Percentiles rank a stretch among this genome's conserved stretches.
These are phyloP conservation scores for Conticribra weissflogii DNA, from an alignment of 108 stramenopile species.

Conservation along the genomic window DNA sequence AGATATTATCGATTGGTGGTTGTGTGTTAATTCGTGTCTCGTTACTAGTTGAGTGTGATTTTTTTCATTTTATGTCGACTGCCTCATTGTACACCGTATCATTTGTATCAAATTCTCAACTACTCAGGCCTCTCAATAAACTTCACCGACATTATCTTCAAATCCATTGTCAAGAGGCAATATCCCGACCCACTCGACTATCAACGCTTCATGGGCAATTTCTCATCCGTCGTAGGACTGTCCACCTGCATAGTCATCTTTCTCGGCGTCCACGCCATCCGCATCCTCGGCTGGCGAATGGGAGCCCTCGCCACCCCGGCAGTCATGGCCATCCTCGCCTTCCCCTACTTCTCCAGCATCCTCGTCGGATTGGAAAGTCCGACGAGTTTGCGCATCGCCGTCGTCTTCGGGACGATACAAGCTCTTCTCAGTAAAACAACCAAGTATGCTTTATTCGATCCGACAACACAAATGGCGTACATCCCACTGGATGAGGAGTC, in stretches of 20 bases:
- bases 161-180: slow-evolving; percentile 91
- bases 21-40: no score
- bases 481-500: slow-evolving; percentile 96
- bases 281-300: slow-evolving; percentile 91
- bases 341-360: slow-evolving; percentile 92
- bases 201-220: slow-evolving; percentile 95
- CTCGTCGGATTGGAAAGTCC: slow-evolving; percentile 81
- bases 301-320: slow-evolving; percentile 93
- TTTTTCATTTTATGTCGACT: no score
- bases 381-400: slow-evolving; percentile 64
- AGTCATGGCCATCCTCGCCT: slow-evolving; percentile 84
- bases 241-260: slow-evolving; percentile 93
- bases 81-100: not conserved
- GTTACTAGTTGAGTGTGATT: no score
- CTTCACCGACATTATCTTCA: slow-evolving; percentile 98
- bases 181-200: slow-evolving; percentile 92
- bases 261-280: slow-evolving; percentile 90
- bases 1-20: no score
- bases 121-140: slow-evolving; percentile 86
- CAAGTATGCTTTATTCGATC: slow-evolving; percentile 92
- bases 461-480: slow-evolving; percentile 94
- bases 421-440: slow-evolving; percentile 91
- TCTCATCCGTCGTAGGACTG: slow-evolving; percentile 83
- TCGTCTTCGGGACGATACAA: slow-evolving; percentile 89
- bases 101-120: not conserved